Conservation (phyloP, 805 yeast species). For the Myxozyma neotropica region DNA sequence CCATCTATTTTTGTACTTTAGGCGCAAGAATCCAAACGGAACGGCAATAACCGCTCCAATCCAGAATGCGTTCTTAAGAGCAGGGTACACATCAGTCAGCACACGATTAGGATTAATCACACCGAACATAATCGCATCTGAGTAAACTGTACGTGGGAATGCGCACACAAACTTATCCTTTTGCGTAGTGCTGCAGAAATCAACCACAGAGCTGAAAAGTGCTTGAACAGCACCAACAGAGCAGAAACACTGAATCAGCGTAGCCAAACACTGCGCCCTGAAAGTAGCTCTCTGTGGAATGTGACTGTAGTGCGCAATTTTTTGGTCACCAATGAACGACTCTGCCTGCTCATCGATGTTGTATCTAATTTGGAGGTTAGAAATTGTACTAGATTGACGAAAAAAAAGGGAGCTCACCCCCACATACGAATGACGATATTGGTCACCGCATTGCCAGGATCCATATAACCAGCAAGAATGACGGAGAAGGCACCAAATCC, state of each 20-base stretch:
- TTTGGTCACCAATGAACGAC: conserved; percentile 58
- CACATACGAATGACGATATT: conserved; percentile 54
- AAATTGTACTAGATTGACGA: not conserved
- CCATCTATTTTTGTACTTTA: conserved; percentile 12
- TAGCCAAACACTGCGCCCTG: conserved; percentile 41
- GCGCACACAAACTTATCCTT: conserved; percentile 19
- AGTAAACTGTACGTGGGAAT: conserved; percentile 19
- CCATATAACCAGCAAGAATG: conserved; percentile 27
- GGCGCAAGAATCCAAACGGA: conserved; percentile 15
- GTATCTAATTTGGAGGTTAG: conserved; percentile 36
- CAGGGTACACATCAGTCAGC: conserved; percentile 18
- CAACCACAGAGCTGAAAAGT: conserved; percentile 10
- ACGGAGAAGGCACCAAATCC: conserved; percentile 43
- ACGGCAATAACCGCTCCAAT: conserved; percentile 22
- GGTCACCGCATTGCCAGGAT: conserved; percentile 58
- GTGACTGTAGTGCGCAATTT: conserved; percentile 55
- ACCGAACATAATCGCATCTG: conserved; percentile 26
- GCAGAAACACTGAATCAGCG: conserved; percentile 18
- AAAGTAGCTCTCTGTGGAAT: conserved; percentile 49
- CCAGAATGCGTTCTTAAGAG: conserved; percentile 20
- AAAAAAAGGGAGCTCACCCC: conserved; percentile 38
- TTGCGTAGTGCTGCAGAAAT: conserved; percentile 22
- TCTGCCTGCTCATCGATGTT: conserved; percentile 69
- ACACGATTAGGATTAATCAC: conserved; percentile 21
- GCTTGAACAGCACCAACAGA: conserved; percentile 21